Evolutionary conservation across 1,284 basidiomycete genomes (phyloP), one percentile per base, ranked within the genome.

Genomic region (Microstroma glucosiphilum): DNA sequence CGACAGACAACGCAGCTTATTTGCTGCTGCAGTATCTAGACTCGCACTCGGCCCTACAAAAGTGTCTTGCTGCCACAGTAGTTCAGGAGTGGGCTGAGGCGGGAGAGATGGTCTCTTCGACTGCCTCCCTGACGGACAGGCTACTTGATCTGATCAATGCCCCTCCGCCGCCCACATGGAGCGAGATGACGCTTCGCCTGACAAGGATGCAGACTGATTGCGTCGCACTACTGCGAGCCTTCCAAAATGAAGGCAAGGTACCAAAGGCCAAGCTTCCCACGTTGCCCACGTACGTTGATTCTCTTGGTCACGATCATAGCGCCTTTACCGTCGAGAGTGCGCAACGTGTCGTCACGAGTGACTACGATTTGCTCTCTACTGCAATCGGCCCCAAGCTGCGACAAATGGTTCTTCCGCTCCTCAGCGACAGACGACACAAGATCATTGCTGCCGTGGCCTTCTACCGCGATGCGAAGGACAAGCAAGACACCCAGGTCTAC

Each of bases 11-110:
- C 13, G 69, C 67, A 25, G 64, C 63, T 3, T 40, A 57, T 1
- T 56, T 64, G 1, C 68, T 76, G 0, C 86, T 90, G 59, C 86
- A 89, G 67, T 94, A 92, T 67, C 82, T 96, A 68, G 84, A 86
- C 48, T 96, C 94, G 0, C 84, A 87, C 0, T 93, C 90, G 71
- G 94, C 96, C 83, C 84, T 97, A 23, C 92, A 96, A 75, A 89
- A 90, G 70, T 89, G 93, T 77, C 81, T 98, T 37, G 83, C 88
- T 2, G 87, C 90, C 4, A 86, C 91, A 41, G 85, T 97, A 68
- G 82, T 92, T 1, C 91, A 96, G 79, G 91, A 97, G 82, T 98
- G 94, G 96, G 90, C 92, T 0, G 69, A 73, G 7, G 25, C 72
- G 71, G 2, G 63, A 69, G 41, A 69, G 75, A 6, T 46, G 12